Evolutionary conservation across 1,284 basidiomycete genomes (phyloP), one percentile per base, ranked within the genome.

Genomic region (Ganoderma resinaceum): DNA sequence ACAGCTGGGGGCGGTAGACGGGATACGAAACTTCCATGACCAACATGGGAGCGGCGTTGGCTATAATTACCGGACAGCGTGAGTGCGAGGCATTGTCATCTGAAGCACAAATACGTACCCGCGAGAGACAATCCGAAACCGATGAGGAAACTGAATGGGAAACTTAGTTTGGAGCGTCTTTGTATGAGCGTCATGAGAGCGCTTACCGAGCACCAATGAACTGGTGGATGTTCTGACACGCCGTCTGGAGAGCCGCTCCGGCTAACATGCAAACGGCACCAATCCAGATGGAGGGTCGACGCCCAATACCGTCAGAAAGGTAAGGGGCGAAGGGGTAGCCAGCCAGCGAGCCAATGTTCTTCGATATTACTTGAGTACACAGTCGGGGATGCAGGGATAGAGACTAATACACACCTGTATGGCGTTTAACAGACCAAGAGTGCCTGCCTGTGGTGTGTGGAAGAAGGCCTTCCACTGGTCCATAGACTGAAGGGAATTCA

Each of bases 11-110:
- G 69, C 94, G 91, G 78, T 95, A 89, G 0, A 86, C 82, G 3
- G 93, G 94, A 78, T 94, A 94, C 0, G 93, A 84, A 31, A 95
- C 81, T 77, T 95, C 94, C 46, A 91, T 89, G 63, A 94, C 88
- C 79, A 94, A 80, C 83, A 93, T 85, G 14, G 91, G 91, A 3
- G 91, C 90, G 49, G 92, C 86, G 71, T 87, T 89, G n/a, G 86
- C 87, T 85, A 75, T 62, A 76, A 58, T 59, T 49, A 26, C 35
- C 42, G 59, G 58, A 38, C 55, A 33, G 46, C 53, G 53, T 67
- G 62, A 59, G 55, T 33, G 38, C 23, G 20, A 23, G 31, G 31
- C 23, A 14, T 40, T n/a, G 46, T 29, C 52, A 57, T 18, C 31
- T 46, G 55, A 23, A 60, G 52, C 8, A n/a, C 55, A 23, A 23